Base-by-base conservation (phyloP, 345 rosid genomes). In the Pelargonium nanum region DNA sequence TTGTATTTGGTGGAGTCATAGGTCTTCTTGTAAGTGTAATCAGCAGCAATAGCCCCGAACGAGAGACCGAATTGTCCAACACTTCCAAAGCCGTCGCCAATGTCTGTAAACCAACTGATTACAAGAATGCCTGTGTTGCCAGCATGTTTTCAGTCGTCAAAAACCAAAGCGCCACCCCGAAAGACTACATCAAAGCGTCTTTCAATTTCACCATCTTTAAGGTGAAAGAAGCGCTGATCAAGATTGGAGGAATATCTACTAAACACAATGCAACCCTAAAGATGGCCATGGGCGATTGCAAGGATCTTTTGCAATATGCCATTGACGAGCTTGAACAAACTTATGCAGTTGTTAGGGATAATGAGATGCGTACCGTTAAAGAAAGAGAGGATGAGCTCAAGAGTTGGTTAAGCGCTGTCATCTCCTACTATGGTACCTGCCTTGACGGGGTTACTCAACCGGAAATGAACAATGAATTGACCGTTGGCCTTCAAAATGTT, bases 341-440 rank as follows among this genome's bases (percentile, higher is more conserved):
- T 1, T 63, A 62, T 60, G 69, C 78, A 19, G 45, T 60, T 60
- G 79, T 82, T 7, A 80, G 74, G 0, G 70, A 75, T 6, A 71
- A 65, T 19, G 54, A 61, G 19, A 2, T 75, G 61, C 78, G 74
- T 26, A 55, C 59, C 1, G 59, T 73, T 63, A 40, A 25, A 0
- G 70, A 69, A 5, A 64, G 70, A 0, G 58, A 57, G 24, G 65
- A 65, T 8, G 84, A 77, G 65, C 71, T 77, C 1, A 68, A 64
- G 51, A 82, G 69, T 53, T 82, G 79, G 81, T 34, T 80, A 12
- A 82, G 76, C 58, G 79, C 84, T 21, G 84, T 75, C 19, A 58
- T 73, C 5, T 80, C 84, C 0, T 80, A 75, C 68, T 76, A 77
- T 55, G 51, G 68, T 28, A 64, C 81, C 0, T 82, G 84, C 60